phyloP scores from a whole-genome alignment of 2,329 filamentous ascomycete species.

The Neodidymelliopsis sp. region DNA sequence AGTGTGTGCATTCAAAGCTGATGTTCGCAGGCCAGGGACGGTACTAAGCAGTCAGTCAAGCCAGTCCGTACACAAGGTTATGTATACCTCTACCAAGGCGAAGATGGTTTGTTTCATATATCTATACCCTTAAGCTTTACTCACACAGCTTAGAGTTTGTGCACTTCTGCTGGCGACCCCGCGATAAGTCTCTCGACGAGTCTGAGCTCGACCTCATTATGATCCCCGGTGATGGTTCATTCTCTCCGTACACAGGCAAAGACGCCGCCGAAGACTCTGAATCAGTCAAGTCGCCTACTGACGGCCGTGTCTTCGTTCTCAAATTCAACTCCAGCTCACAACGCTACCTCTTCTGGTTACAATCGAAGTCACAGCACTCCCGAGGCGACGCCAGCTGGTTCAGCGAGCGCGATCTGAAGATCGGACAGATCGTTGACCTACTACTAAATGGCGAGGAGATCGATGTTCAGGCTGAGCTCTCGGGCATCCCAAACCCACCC shows the following conservation, averaged over 20 bases:
- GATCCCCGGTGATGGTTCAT: slow-evolving; percentile 88
- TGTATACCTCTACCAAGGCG: slow-evolving; percentile 83
- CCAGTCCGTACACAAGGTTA: slow-evolving; percentile 79
- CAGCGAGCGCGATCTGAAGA: slow-evolving; percentile 83
- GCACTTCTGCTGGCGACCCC: slow-evolving; percentile 96
- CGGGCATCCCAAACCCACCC: slow-evolving; percentile 62
- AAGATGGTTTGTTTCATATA: slow-evolving; percentile 71
- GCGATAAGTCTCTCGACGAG: slow-evolving; percentile 71
- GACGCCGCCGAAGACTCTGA: slow-evolving; percentile 63
- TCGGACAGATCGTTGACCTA: slow-evolving; percentile 84
- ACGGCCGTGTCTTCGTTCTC: slow-evolving; percentile 90
- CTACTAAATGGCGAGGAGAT: slow-evolving; percentile 90
- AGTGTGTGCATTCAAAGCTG: slow-evolving; percentile 14
- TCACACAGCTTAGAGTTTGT: slow-evolving; percentile 70
- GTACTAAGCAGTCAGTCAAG: slow-evolving; percentile 66
- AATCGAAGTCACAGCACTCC: slow-evolving; percentile 82
- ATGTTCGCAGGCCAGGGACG: slow-evolving; percentile 32
- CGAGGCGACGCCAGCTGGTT: slow-evolving; percentile 77
- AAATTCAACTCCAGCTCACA: slow-evolving; percentile 94
- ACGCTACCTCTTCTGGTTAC: slow-evolving; percentile 94
- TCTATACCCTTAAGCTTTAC: neutral
- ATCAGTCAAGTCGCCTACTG: slow-evolving; percentile 70
- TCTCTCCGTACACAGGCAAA: slow-evolving; percentile 72
- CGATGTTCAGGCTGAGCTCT: slow-evolving; percentile 75
- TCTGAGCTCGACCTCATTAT: slow-evolving; percentile 91